Conservation (phyloP, 352 stramenopile genomes). For the Phytophthora citricola region DNA sequence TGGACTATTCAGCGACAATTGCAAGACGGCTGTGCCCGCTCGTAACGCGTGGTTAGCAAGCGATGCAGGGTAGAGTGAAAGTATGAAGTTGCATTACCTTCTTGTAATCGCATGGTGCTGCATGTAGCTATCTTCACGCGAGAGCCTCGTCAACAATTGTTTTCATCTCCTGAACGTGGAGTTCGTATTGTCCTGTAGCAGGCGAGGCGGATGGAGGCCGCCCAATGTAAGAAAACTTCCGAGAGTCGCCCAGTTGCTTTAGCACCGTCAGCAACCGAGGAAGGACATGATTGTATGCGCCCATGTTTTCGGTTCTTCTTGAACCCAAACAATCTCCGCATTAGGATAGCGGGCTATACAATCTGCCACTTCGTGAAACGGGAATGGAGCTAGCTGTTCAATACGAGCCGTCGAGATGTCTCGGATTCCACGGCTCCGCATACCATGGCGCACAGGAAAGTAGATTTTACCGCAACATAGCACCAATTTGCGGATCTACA, state of each 20-base stretch:
- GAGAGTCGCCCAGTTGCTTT: constrained; percentile 73
- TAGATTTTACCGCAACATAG: constrained; percentile 90
- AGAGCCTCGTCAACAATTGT: constrained; percentile 91
- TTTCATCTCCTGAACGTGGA: constrained; percentile 95
- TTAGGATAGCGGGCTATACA: constrained; percentile 93
- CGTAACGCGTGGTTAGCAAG: constrained; percentile 31
- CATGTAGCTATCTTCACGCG: constrained; percentile 34
- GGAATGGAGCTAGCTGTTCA: constrained; percentile 95
- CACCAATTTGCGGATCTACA: constrained; percentile 75
- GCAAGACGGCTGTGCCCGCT: constrained; percentile 19
- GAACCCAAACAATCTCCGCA: constrained; percentile 96
- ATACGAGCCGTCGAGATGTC: constrained; percentile 78
- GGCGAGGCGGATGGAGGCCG: constrained; percentile 94
- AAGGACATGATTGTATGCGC: constrained; percentile 93
- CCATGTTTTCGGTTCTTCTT: constrained; percentile 99
- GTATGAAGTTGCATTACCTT: constrained; percentile 11
- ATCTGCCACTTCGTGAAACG: constrained; percentile 96
- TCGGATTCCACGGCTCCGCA: constrained; percentile 58
- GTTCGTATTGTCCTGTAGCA: constrained; percentile 95
- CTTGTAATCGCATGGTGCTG: neutral
- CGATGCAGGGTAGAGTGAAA: constrained; percentile 17
- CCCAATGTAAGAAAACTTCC: constrained; percentile 92
- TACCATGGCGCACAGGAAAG: constrained; percentile 72
- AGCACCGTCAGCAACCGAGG: constrained; percentile 95
- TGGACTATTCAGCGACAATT: neutral